Evolutionary conservation across 2,329 filamentous ascomycete genomes (phyloP), one percentile per base, ranked within the genome.

Genomic region (Daldinia sp.): DNA sequence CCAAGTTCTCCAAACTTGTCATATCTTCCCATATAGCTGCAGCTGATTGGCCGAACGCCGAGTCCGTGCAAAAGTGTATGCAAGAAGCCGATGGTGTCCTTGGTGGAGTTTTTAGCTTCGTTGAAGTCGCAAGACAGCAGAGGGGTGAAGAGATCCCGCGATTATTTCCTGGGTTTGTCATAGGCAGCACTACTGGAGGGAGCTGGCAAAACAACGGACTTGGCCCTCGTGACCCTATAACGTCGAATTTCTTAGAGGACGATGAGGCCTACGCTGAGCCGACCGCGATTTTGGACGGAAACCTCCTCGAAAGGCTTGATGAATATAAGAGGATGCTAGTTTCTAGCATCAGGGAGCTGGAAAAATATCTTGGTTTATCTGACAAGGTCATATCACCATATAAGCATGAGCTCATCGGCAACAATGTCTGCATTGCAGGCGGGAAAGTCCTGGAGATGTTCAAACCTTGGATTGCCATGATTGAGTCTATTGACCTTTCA

Each of bases 1-100:
- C 96, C 50, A 94, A 97, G 75, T 99, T 99, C 79, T 98, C 96
- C n/a, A 99, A 99, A 80, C 86, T 99, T 9, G 96, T 99, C 50
- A 90, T 99, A 55, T 99, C 96, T 2, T 98, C 96, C 13, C 96
- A 99, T 78, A 98, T 99, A 78, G 96, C 96, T 42, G 94, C 95
- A 5, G 93, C 95, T 37, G 96, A 99, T 81, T 98, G 94, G 89
- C 94, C 95, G 7, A 94, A 95, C 61, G 90, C 93, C 15, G 96
- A 99, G 80, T 97, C 95, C 0, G 92, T 95, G 68, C 91, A 96
- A 61, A 99, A 99, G 79, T 99, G 96, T 77, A 82, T 98, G 72
- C 93, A 97, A 78, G 96, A 99, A 82, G 96, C 96, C n/a, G 96
- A 99, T 70, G 96, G 96, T 54, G 94, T 99, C 23, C 86, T 98